Evolutionary conservation across 441 rosid species (phyloP), one percentile per base, ranked within the genome.

Genomic region (Jatropha podagrica): DNA sequence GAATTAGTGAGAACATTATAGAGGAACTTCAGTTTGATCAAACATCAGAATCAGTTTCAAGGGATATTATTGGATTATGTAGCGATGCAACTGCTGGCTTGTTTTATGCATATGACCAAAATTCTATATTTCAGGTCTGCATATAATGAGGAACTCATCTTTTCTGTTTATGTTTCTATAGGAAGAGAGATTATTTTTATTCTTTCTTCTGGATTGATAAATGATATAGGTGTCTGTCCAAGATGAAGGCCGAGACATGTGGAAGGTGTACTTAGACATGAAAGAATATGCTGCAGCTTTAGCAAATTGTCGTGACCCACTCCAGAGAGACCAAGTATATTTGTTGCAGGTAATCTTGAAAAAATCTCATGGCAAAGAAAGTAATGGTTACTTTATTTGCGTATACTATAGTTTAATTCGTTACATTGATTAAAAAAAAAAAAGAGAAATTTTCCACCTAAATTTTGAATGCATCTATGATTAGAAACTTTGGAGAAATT

Each of bases 1-100:
- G 99, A 84, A 94, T 88, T 71, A 92, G 96, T 78, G 99, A 96
- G 85, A 97, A 94, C 78, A 96, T 96, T 76, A 81, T 92, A 32
- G 98, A 96, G 85, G 98, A 94, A 85, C 97, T 94, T 81, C 96
- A 92, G 71, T 96, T 96, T 86, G 99, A 96, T 89, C 95, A 83
- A 85, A 76, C 94, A 23, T 76, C 95, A 26, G 99, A 96, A 76
- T 91, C 98, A 76, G 83, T 78, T 85, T 90, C 98, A 73, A 88
- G 89, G 75, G 99, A 97, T 75, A 90, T 94, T 68, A 91, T 94
- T 83, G 98, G 98, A 79, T 83, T 96, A 80, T 94, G 95, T 71
- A 96, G 98, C 60, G 98, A 96, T 84, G 97, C 98, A 73, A 88
- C 98, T 83, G 99, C 99, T 49, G 97, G 98, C 69, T 79, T 96